These are phyloP conservation scores for Brassica napus DNA, from an alignment of 345 rosid genomes.

Conservation along the genomic window DNA sequence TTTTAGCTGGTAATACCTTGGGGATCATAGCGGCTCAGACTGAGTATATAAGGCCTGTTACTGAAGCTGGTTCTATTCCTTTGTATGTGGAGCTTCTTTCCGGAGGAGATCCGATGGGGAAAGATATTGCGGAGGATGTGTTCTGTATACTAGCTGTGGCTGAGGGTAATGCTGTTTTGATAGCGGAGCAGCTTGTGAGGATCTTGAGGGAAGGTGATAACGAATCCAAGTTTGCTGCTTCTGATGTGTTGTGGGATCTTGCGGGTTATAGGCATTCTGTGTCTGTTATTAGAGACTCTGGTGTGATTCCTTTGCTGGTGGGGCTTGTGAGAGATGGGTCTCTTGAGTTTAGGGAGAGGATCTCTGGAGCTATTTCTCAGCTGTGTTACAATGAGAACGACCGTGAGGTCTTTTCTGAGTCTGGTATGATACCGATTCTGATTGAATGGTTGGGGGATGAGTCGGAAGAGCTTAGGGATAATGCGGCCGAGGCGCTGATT, in stretches of 20 bases:
- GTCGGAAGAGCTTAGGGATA: constrained; percentile 53
- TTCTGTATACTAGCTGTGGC: constrained; percentile 57
- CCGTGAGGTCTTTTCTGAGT: constrained; percentile 48
- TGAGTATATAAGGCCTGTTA: constrained; percentile 8
- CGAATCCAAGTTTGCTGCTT: constrained; percentile 53
- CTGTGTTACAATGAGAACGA: constrained; percentile 50
- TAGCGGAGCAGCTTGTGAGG: constrained; percentile 56
- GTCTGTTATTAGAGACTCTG: constrained; percentile 53
- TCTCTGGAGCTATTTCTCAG: constrained; percentile 53
- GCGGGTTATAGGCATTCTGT: constrained; percentile 53
- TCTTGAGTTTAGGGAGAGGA: constrained; percentile 50
- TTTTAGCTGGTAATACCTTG: constrained; percentile 58
- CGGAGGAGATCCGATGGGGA: no score
- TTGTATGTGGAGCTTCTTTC: no score
- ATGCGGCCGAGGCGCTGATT: constrained; percentile 55
- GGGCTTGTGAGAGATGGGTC: constrained; percentile 48
- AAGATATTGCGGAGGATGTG: constrained; percentile 55
- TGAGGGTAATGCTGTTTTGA: constrained; percentile 52
- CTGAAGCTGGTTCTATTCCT: no score
- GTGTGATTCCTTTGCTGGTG: constrained; percentile 55
- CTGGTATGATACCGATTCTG: constrained; percentile 47
- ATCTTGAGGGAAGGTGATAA: constrained; percentile 59
- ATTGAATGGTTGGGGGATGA: constrained; percentile 47
- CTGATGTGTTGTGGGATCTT: constrained; percentile 65
- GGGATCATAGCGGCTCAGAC: constrained; percentile 57